phyloP scores from a whole-genome alignment of 2,329 filamentous ascomycete species.

The Aspergillus udagawae region DNA sequence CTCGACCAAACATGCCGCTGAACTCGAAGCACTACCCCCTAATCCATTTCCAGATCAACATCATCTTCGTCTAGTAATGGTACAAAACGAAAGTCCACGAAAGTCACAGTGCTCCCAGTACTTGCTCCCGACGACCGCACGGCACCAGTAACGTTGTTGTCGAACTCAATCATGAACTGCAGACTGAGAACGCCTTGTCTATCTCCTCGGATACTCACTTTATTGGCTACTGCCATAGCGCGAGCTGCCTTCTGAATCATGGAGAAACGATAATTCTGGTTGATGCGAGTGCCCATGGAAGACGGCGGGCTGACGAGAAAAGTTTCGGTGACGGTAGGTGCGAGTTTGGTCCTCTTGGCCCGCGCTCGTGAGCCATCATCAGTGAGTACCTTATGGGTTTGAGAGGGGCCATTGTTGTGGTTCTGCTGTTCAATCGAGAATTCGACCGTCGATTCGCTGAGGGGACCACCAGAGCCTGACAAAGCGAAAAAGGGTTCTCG shows the following conservation, averaged over 20 bases:
- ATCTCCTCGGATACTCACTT: conserved; percentile 87
- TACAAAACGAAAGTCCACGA: conserved; percentile 47
- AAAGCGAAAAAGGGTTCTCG: conserved; percentile 69
- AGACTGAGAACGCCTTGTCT: conserved; percentile 84
- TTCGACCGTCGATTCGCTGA: conserved; percentile 59
- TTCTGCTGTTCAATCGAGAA: conserved; percentile 49
- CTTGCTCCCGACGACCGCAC: conserved; percentile 16
- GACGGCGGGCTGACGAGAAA: conserved; percentile 55
- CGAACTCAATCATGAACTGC: conserved; percentile 93
- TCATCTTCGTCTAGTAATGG: conserved; percentile 41
- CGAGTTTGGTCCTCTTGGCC: conserved; percentile 32
- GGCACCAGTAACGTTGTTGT: conserved; percentile 47
- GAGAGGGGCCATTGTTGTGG: conserved; percentile 18
- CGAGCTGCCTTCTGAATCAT: conserved; percentile 79
- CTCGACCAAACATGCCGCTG: neutral
- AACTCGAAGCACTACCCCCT: neutral
- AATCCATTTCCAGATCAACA: conserved; percentile 1
- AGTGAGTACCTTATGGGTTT: conserved; percentile 30
- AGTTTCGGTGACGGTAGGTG: conserved; percentile 46
- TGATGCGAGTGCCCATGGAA: conserved; percentile 57
- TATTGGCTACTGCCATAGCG: conserved; percentile 89
- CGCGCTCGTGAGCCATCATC: conserved; percentile 34
- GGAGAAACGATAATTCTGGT: conserved; percentile 81
- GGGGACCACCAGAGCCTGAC: conserved; percentile 56
- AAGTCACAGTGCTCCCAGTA: conserved; percentile 34